These are phyloP conservation scores for Myriosclerotinia duriaeana DNA, from an alignment of 2,329 filamentous ascomycete genomes.

Conservation along the genomic window DNA sequence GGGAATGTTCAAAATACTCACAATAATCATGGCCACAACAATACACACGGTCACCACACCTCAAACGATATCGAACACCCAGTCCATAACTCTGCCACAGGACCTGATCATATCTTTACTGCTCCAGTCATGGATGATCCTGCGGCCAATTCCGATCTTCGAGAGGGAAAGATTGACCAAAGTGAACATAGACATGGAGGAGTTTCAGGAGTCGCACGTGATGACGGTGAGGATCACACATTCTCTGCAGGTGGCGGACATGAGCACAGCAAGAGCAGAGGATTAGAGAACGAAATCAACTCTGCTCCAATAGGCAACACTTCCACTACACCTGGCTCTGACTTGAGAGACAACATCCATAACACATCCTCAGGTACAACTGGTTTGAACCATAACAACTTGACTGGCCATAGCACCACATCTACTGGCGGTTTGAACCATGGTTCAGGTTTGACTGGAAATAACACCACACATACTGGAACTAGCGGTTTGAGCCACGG, in stretches of 20 bases:
- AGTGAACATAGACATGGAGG: constrained; percentile 7
- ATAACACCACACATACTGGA: not conserved
- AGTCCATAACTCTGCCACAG: constrained; percentile 8
- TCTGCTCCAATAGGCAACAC: constrained; percentile 15
- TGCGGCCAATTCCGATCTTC: not conserved
- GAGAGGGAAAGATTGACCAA: constrained; percentile 12
- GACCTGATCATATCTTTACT: constrained; percentile 18
- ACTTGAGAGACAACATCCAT: constrained; percentile 4
- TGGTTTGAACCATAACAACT: not conserved
- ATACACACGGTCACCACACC: constrained; percentile 3
- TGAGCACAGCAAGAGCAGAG: constrained; percentile 15
- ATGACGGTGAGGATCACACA: not conserved
- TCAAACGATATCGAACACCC: not conserved
- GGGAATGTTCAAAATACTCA: constrained; percentile 15
- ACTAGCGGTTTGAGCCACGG: not conserved
- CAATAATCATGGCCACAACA: constrained; percentile 5
- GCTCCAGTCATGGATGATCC: constrained; percentile 20
- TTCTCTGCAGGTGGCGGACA: not conserved
- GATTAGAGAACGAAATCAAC: constrained; percentile 1
- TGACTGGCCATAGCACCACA: not conserved
- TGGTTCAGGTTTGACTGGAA: not conserved
- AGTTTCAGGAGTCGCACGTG: constrained; percentile 8
- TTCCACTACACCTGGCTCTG: constrained; percentile 8
- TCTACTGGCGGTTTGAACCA: not conserved
- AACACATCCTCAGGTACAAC: constrained; percentile 4